These are phyloP conservation scores for Sporothrix variecibatus DNA, from an alignment of 2,329 filamentous ascomycete genomes.

Conservation along the genomic window DNA sequence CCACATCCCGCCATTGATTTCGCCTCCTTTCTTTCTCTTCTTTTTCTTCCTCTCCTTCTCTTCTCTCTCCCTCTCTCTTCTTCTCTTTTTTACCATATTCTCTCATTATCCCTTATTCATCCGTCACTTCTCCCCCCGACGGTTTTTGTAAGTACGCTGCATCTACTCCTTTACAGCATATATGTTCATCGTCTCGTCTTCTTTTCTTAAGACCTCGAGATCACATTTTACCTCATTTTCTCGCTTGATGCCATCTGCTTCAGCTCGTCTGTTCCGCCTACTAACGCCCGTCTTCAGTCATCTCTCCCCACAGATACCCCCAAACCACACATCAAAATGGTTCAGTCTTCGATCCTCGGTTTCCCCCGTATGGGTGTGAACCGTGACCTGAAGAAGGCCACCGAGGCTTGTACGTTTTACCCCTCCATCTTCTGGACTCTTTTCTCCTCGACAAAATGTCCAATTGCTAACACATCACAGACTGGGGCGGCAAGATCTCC, in stretches of 20 bases:
- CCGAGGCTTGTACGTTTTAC: constrained; percentile 76
- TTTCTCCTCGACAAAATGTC: constrained; percentile 1
- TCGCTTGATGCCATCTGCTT: background rate
- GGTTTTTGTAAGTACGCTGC: constrained; percentile 22
- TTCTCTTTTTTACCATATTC: constrained; percentile 16
- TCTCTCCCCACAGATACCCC: constrained; percentile 18
- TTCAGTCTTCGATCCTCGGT: constrained; percentile 80
- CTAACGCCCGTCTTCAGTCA: constrained; percentile 22
- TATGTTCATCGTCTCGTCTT: background rate
- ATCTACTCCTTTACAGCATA: background rate
- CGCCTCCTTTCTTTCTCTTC: constrained; percentile 26
- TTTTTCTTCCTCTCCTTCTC: constrained; percentile 22
- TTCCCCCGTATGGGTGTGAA: constrained; percentile 98
- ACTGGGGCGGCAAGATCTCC: constrained; percentile 92
- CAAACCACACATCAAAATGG: constrained; percentile 51
- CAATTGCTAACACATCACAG: constrained; percentile 34
- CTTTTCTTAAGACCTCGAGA: background rate
- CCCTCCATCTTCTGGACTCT: background rate
- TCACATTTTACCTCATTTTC: background rate
- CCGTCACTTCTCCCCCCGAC: constrained; percentile 27
- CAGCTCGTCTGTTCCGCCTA: background rate
- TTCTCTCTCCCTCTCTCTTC: constrained; percentile 13
- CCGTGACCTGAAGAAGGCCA: constrained; percentile 99
- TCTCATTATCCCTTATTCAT: constrained; percentile 13
- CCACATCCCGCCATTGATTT: constrained; percentile 15